A percentile compares a stretch with the other conserved stretches of the same genome.
These are phyloP conservation scores for Globisporangium acanthophoron DNA, from an alignment of 352 stramenopile genomes.

Conservation along the genomic window DNA sequence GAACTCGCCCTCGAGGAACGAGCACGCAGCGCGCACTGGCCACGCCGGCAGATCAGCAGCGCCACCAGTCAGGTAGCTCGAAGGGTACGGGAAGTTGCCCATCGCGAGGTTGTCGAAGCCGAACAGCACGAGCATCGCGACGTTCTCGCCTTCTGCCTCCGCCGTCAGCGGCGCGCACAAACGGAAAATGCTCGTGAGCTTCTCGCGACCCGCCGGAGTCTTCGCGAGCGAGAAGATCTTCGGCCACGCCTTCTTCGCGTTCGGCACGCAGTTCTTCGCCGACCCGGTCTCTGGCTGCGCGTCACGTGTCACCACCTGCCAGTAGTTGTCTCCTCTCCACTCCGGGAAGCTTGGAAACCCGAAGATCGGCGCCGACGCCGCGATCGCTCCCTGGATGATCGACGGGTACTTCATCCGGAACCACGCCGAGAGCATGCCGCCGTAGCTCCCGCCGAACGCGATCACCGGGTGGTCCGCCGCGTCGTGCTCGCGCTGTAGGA, in stretches of 20 bases:
- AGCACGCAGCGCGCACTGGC: conserved; percentile 90
- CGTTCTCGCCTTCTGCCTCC: conserved; percentile 36
- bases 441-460: conserved; percentile 94
- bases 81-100: conserved; percentile 94
- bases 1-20: conserved; percentile 45
- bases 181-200: conserved; percentile 54
- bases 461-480: conserved; percentile 85
- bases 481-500: conserved; percentile 70
- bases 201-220: conserved; percentile 40
- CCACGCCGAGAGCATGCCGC: conserved; percentile 94
- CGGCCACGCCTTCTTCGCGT: conserved; percentile 74
- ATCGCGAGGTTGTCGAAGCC: conserved; percentile 93
- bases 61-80: conserved; percentile 88
- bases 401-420: conserved; percentile 95
- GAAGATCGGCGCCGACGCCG: conserved; percentile 91
- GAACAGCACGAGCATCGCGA: conserved; percentile 61
- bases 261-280: conserved; percentile 72
- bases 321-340: conserved; percentile 75
- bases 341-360: conserved; percentile 69
- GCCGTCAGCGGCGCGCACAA: conserved; percentile 56
- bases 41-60: conserved; percentile 79
- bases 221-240: conserved; percentile 72
- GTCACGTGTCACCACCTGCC: conserved; percentile 74
- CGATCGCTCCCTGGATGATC: conserved; percentile 90
- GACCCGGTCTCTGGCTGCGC: conserved; percentile 66